Conservation (phyloP, 2,329 filamentous ascomycete genomes). For the Aaosphaeria pasadenensis region DNA sequence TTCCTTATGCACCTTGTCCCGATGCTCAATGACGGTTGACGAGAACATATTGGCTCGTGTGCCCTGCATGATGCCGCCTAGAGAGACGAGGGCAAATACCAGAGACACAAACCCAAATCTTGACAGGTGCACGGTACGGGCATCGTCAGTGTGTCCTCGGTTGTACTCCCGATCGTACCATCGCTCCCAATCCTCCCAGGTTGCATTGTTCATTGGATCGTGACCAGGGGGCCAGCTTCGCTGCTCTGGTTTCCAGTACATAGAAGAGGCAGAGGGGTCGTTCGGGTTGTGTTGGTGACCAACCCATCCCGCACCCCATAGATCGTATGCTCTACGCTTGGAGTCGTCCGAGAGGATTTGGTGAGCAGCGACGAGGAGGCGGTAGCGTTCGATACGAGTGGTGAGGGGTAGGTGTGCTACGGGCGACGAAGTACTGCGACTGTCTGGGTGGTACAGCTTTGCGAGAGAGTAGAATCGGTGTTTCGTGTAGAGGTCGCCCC, state of each 20-base stretch:
- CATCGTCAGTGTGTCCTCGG: slow-evolving; percentile 33
- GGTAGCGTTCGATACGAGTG: slow-evolving; percentile 81
- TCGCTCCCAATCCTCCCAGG: slow-evolving; percentile 96
- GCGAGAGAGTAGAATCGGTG: slow-evolving; percentile 83
- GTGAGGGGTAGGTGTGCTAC: slow-evolving; percentile 51
- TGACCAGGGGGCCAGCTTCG: slow-evolving; percentile 35
- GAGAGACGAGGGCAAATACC: slow-evolving; percentile 65
- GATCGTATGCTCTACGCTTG: slow-evolving; percentile 79
- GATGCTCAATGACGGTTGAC: slow-evolving; percentile 61
- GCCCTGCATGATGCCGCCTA: slow-evolving; percentile 71
- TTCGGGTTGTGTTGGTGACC: slow-evolving; percentile 23
- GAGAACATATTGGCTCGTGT: slow-evolving; percentile 65
- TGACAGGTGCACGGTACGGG: slow-evolving; percentile 63
- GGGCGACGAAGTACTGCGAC: slow-evolving; percentile 37
- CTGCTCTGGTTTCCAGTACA: slow-evolving; percentile 24
- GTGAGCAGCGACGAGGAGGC: slow-evolving; percentile 83
- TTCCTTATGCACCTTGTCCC: slow-evolving; percentile 63
- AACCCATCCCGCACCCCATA: slow-evolving; percentile 77
- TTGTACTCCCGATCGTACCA: slow-evolving; percentile 33
- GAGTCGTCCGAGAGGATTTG: slow-evolving; percentile 78
- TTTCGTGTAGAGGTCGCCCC: slow-evolving; percentile 73
- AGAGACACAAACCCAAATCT: slow-evolving; percentile 75
- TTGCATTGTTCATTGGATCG: slow-evolving; percentile 69
- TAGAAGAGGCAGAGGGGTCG: slow-evolving; percentile 7
- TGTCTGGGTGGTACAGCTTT: slow-evolving; percentile 94